A percentile compares a stretch with the other conserved stretches of the same genome.
phyloP scores from a whole-genome alignment of 2,329 filamentous ascomycete genomes.

The Akanthomyces muscarius region DNA sequence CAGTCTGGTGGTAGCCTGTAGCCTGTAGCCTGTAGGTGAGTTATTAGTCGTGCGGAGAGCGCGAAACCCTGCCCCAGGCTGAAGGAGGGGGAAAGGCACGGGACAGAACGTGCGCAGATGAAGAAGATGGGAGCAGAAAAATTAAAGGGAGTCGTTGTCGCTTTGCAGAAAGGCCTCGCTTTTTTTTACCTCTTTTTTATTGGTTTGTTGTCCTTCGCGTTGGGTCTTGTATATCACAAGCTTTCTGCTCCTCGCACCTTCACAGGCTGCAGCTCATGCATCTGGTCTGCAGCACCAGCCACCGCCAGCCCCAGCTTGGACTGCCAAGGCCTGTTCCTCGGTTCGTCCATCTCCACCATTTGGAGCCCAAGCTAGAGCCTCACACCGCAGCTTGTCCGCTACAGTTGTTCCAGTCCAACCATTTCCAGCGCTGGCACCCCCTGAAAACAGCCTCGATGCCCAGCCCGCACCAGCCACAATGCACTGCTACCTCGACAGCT shows the following conservation, averaged over 20 bases:
- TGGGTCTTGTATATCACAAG: not conserved
- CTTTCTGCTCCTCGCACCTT: not conserved
- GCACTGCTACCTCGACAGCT: not conserved
- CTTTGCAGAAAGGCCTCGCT: not conserved
- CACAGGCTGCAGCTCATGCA: not conserved
- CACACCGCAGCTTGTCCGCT: no score
- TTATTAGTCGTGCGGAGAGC: not conserved
- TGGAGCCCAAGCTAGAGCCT: not conserved
- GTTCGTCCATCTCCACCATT: not conserved
- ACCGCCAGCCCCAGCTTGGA: not conserved
- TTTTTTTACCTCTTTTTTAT: no score
- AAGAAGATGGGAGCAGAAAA: not conserved
- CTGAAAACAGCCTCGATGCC: not conserved
- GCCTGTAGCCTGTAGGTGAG: no score
- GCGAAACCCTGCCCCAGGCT: not conserved
- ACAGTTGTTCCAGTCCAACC: not conserved
- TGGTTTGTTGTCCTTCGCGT: not conserved
- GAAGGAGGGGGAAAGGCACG: not conserved
- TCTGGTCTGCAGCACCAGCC: not conserved
- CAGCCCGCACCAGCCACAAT: not conserved
- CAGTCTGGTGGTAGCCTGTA: not conserved
- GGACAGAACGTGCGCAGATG: not conserved
- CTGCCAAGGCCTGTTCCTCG: not conserved
- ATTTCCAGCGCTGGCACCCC: not conserved
- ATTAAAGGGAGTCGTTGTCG: not conserved